Evolutionary conservation across 495 filamentous ascomycete species (phyloP), one percentile per base, ranked within the genome.

Genomic region (Aspergillus steynii): DNA sequence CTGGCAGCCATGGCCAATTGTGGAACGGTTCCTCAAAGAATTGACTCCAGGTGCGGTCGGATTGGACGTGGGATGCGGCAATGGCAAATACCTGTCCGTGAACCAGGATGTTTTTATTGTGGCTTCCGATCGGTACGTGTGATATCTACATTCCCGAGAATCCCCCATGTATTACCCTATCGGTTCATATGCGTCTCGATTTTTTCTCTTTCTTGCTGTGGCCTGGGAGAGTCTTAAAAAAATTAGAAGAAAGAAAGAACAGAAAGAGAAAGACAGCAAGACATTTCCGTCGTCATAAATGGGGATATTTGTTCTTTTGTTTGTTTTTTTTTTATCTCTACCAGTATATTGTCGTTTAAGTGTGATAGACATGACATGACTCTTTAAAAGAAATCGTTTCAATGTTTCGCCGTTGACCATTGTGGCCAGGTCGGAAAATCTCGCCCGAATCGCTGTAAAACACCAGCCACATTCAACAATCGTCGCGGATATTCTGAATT

Each of bases 71-170:
- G 82, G 82, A 51, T 98, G 95, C 75, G 95, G 95, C 55, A 99
- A 99, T 78, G 95, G 95, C 63, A 99, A 99, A 79, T 96, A 98
- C 69, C 77, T 98, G 51, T 75, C 82, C 47, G 90, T 96, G 45
- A 96, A 95, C 73, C 82, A 75, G 25, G 79, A 87, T 64, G 75
- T 97, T 29, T 92, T 89, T 74, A 92, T 97, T 61, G 67, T 99
- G 55, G 95, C 86, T 42, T 94, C 89, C 55, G 95, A 99, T 81
- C 83, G 94, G 81, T 96, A 74, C 29, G 82, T 73, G 32, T 53
- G 29, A 48, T 59, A 8, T 50, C n/a, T 37, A 0, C 25, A 10
- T 53, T 5, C n/a, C 2, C 29, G 7, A 29, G 27, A n/a, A 6
- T 53, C 1, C 8, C 12, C 48, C 4, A 50, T 46, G 48, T 7